Evolutionary conservation across 148 eudicot species (phyloP).

Genomic region (Rhododendron molle): DNA sequence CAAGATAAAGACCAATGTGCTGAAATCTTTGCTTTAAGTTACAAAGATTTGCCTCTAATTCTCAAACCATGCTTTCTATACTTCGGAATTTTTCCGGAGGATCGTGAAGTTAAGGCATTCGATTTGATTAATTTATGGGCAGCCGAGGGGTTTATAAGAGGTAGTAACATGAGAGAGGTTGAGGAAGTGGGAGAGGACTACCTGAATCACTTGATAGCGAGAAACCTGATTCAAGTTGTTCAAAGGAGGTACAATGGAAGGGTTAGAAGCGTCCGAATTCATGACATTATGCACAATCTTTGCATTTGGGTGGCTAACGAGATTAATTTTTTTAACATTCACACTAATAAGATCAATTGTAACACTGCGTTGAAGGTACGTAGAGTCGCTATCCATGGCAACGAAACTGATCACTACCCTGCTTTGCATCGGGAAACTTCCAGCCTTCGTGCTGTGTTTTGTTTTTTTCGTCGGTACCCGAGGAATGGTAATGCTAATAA

Average conservation of each 20-base stretch:
- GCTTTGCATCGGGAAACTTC: not conserved
- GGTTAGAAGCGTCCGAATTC: not conserved
- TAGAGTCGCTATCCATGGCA: not conserved
- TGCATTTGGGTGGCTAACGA: not conserved
- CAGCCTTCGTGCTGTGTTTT: no score
- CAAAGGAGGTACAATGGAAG: not conserved
- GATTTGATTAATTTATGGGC: constrained; percentile 3
- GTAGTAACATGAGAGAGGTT: not conserved
- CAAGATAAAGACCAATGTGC: not conserved
- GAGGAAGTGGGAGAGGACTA: not conserved
- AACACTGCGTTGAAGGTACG: not conserved
- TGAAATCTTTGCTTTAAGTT: constrained; percentile 12
- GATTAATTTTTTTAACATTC: not conserved
- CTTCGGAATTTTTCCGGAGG: constrained; percentile 16
- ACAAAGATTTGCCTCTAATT: constrained; percentile 1
- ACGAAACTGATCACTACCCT: not conserved
- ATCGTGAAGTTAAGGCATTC: not conserved
- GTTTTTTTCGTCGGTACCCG: no score
- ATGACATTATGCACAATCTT: not conserved
- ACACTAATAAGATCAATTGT: not conserved
- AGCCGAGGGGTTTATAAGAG: not conserved
- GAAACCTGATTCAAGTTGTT: not conserved
- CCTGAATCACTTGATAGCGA: not conserved
- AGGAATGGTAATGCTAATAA: not conserved
- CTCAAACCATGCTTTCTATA: constrained; percentile 12